These are phyloP conservation scores for Phycomyces nitens DNA, from an alignment of 192 early-diverging fungal species.

Conservation along the genomic window DNA sequence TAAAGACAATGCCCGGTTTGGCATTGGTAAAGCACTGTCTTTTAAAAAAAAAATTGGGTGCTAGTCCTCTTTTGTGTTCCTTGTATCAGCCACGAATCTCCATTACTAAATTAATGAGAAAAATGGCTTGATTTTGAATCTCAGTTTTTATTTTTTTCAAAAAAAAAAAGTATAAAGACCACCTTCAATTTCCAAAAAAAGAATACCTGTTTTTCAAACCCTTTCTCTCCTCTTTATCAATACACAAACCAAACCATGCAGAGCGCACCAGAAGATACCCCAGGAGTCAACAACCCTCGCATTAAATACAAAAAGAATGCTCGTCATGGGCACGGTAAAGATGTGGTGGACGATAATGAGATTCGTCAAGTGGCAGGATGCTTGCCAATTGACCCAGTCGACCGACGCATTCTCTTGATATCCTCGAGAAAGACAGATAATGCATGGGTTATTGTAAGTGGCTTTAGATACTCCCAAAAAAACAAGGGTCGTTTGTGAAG, in stretches of 20 bases:
- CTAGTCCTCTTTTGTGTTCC: too few relatives aligned
- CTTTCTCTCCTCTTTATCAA: background rate
- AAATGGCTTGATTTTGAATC: too few relatives aligned
- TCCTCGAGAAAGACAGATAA: conserved; percentile 43
- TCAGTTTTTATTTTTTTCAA: background rate
- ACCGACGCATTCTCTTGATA: conserved; percentile 44
- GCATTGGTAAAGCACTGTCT: too few relatives aligned
- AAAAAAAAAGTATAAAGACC: background rate
- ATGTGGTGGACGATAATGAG: conserved; percentile 16
- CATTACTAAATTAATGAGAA: too few relatives aligned
- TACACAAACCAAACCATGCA: background rate
- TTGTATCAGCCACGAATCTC: too few relatives aligned
- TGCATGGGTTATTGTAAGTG: conserved; percentile 48
- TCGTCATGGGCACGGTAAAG: conserved; percentile 23
- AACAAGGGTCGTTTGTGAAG: too few relatives aligned
- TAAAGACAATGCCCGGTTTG: too few relatives aligned
- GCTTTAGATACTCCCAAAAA: too few relatives aligned
- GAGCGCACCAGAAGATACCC: too few relatives aligned
- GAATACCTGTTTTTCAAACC: background rate
- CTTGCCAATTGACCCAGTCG: conserved; percentile 43
- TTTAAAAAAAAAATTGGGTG: too few relatives aligned
- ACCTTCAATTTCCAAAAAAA: background rate
- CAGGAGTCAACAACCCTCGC: background rate
- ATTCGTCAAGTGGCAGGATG: conserved; percentile 45
- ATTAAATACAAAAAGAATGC: conserved; percentile 24